Evolutionary conservation across 2,329 filamentous ascomycete genomes (phyloP).

Genomic region (Penicillium digitatum): DNA sequence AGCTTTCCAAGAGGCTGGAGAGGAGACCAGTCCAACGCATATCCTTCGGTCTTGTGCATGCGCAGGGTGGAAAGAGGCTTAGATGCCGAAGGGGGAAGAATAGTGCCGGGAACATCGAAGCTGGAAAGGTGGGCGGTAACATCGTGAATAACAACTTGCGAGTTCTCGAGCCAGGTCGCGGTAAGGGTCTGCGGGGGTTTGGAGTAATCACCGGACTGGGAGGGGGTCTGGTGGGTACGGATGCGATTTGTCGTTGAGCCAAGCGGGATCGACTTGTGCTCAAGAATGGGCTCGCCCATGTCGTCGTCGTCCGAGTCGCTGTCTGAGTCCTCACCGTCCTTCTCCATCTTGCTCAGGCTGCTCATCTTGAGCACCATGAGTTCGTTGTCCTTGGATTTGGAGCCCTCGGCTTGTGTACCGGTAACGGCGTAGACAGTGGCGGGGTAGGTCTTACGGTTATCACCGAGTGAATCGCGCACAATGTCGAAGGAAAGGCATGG

Average conservation of each 20-base stretch:
- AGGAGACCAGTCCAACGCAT: constrained; percentile 95
- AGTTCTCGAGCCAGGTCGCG: constrained; percentile 87
- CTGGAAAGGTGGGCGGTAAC: constrained; percentile 82
- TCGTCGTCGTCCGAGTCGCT: constrained; percentile 70
- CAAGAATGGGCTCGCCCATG: constrained; percentile 78
- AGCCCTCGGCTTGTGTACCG: constrained; percentile 82
- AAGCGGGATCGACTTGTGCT: constrained; percentile 84
- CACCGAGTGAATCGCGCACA: constrained; percentile 76
- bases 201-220: constrained; percentile 59
- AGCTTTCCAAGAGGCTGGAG: constrained; percentile 76
- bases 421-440: constrained; percentile 93
- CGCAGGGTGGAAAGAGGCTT: constrained; percentile 83
- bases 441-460: constrained; percentile 87
- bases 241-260: constrained; percentile 90
- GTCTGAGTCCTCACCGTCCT: constrained; percentile 63
- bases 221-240: constrained; percentile 75
- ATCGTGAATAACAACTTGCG: constrained; percentile 87
- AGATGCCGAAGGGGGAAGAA: constrained; percentile 75
- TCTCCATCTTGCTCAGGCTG: constrained; percentile 81
- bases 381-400: constrained; percentile 78
- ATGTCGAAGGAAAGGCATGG: constrained; percentile 96
- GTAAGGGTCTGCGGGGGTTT: constrained; percentile 76
- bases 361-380: constrained; percentile 96
- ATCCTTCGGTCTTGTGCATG: constrained; percentile 90
- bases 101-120: constrained; percentile 83